Base-by-base conservation (phyloP, 192 early-diverging fungal genomes). In the Chytriomyces confervae region DNA sequence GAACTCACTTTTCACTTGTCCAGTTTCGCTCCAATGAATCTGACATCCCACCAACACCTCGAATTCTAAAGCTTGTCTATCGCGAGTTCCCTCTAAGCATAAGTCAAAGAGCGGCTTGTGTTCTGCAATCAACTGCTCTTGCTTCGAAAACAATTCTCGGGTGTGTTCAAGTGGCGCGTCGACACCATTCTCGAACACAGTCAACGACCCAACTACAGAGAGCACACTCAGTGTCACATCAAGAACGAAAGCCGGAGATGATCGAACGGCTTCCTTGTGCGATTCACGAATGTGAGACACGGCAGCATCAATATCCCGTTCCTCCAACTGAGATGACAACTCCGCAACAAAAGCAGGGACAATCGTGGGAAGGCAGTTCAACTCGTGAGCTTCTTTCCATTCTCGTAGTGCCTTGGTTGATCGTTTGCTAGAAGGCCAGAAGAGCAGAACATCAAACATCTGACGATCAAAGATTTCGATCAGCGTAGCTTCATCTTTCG, bases 351-450 rank as follows among this genome's bases (percentile, higher is more conserved):
- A 24, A 77, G 48, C 77, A 29, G 27, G n/a, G 57, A 23, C 24
- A 50, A 49, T 53, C 62, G 44, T 60, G 61, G 48, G 49, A 44
- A 69, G 69, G 50, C 69, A 81, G n/a, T 20, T 36, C 48, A 65
- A 65, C 13, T 46, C 23, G 50, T 77, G 80, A 29, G 47, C 51
- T 49, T 69, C 74, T 7, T 77, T 71, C 85, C 83, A 84, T 46
- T 71, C 75, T 16, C 65, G 49, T 57, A 84, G 43, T 29, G 61
- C 62, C 62, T 68, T 66, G 24, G 79, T 68, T 8, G 72, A 65
- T 18, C 66, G 67, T 43, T 72, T 77, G 49, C 50, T 47, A 13
- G 44, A 61, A 20, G 86, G 83, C 80, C 81, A 87, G 74, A 84
- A 87, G 13, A 23, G 23, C 49, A 64, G 61, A 49, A 85, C 36